These are phyloP conservation scores for Dactylonectria macrodidyma DNA, from an alignment of 2,329 filamentous ascomycete genomes.

Conservation along the genomic window DNA sequence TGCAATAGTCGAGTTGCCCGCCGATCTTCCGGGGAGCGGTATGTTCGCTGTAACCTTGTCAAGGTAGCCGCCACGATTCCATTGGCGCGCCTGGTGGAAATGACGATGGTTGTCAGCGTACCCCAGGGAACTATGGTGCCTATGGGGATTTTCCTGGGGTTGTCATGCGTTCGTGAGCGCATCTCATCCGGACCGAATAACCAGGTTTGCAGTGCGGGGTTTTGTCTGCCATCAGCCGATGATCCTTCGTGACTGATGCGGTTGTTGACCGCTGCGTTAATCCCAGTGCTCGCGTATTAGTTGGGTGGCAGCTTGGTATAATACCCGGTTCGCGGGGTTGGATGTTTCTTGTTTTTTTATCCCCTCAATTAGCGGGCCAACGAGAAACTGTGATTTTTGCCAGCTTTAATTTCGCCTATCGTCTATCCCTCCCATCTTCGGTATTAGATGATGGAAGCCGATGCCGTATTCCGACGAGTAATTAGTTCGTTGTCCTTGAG, in stretches of 20 bases:
- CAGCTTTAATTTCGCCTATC: not conserved
- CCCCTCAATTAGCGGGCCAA: not conserved
- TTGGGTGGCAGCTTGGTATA: not conserved
- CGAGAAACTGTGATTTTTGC: not conserved
- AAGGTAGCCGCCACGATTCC: constrained; percentile 4
- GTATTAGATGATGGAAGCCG: too few species aligned
- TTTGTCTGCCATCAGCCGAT: constrained; percentile 2
- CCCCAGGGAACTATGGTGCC: too few species aligned
- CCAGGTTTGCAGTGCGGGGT: constrained; percentile 21
- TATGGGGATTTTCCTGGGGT: too few species aligned
- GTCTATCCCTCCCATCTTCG: too few species aligned
- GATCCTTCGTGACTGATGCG: not conserved
- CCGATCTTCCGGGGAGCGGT: constrained; percentile 22
- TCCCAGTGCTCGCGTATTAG: not conserved
- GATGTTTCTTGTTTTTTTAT: not conserved
- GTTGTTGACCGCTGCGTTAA: not conserved
- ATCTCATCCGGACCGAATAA: not conserved
- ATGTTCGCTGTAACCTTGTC: constrained; percentile 4
- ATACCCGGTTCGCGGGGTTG: not conserved
- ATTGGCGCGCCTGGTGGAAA: constrained; percentile 27
- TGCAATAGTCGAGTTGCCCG: not conserved
- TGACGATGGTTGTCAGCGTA: constrained; percentile 8
- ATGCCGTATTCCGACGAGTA: too few species aligned
- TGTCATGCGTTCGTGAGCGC: too few species aligned
- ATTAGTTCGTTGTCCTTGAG: too few species aligned